These are phyloP conservation scores for Hemisphaericaspora xylanilytica DNA, from an alignment of 1,139 yeast species.

Conservation along the genomic window DNA sequence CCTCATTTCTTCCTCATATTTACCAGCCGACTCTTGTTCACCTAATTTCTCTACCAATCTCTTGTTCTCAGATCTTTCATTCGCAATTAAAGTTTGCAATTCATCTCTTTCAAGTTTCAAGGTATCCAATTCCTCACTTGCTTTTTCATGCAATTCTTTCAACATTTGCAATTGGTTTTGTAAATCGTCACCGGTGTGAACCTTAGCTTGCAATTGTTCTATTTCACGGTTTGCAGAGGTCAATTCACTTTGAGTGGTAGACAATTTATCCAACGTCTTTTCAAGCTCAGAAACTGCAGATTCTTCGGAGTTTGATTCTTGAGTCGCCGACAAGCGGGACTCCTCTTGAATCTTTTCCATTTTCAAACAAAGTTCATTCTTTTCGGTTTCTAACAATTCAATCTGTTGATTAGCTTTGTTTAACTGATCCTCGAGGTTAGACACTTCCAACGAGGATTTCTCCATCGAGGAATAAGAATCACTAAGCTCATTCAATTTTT, in stretches of 20 bases:
- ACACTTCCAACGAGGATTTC: not conserved
- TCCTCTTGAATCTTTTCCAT: slow-evolving; percentile 5
- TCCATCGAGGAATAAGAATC: slow-evolving; percentile 1
- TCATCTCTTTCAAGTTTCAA: slow-evolving; percentile 3
- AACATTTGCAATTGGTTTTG: slow-evolving; percentile 1
- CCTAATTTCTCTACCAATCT: not conserved
- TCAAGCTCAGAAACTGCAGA: slow-evolving; percentile 7
- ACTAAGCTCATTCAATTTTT: slow-evolving; percentile 5
- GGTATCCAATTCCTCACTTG: slow-evolving; percentile 5
- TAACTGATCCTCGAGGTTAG: slow-evolving; percentile 7
- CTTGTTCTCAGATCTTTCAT: slow-evolving; percentile 8
- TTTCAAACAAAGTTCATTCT: slow-evolving; percentile 4
- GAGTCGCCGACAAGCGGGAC: slow-evolving; percentile 5
- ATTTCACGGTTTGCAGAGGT: slow-evolving; percentile 4
- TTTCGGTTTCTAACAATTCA: slow-evolving; percentile 5
- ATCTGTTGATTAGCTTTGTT: slow-evolving; percentile 4
- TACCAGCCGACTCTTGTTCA: slow-evolving; percentile 3
- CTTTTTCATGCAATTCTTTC: not conserved
- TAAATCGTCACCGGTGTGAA: slow-evolving; percentile 2
- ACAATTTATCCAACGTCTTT: slow-evolving; percentile 1
- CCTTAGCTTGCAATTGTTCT: slow-evolving; percentile 2
- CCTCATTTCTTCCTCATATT: slow-evolving; percentile 13
- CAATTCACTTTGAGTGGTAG: not conserved
- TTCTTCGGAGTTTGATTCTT: slow-evolving; percentile 2
- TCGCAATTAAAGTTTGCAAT: slow-evolving; percentile 3